A percentile compares a stretch with the other conserved stretches of the same genome.
These are phyloP conservation scores for Pholiota conissans DNA, from an alignment of 768 basidiomycete species.

Conservation along the genomic window DNA sequence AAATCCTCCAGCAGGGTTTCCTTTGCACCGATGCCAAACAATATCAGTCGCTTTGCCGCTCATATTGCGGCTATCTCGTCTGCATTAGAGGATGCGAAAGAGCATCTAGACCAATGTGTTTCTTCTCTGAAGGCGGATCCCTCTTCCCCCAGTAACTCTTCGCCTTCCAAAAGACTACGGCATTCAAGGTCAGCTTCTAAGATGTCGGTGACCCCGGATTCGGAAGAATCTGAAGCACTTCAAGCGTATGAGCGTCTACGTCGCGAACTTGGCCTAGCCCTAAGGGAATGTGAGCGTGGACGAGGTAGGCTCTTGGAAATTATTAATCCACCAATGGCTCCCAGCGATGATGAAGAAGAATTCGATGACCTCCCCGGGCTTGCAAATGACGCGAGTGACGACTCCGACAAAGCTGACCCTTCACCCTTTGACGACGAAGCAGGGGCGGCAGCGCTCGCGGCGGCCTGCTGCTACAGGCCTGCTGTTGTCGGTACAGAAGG, in stretches of 20 bases:
- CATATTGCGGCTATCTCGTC: slow-evolving; percentile 72
- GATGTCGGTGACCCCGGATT: slow-evolving; percentile 10
- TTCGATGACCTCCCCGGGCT: slow-evolving; percentile 52
- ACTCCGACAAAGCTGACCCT: slow-evolving; percentile 51
- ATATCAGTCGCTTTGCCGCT: slow-evolving; percentile 65
- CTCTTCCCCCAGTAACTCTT: slow-evolving; percentile 17
- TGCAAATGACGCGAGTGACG: slow-evolving; percentile 53
- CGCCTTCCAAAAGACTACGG: slow-evolving; percentile 16
- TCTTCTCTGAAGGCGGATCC: slow-evolving; percentile 48
- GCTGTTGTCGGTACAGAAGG: slow-evolving; percentile 27
- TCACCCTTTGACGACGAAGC: slow-evolving; percentile 35
- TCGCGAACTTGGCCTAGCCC: slow-evolving; percentile 72
- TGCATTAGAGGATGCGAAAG: slow-evolving; percentile 71
- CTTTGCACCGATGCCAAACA: slow-evolving; percentile 76
- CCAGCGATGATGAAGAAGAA: slow-evolving; percentile 36
- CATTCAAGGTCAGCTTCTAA: slow-evolving; percentile 17
- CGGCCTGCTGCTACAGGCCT: slow-evolving; percentile 10
- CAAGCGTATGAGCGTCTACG: slow-evolving; percentile 76
- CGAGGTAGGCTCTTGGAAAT: slow-evolving; percentile 61
- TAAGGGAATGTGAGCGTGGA: slow-evolving; percentile 83
- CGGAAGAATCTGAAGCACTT: slow-evolving; percentile 49
- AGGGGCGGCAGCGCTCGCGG: slow-evolving; percentile 17
- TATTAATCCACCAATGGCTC: slow-evolving; percentile 41
- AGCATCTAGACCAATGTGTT: slow-evolving; percentile 65
- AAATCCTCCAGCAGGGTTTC: slow-evolving; percentile 29